A percentile compares a stretch with the other conserved stretches of the same genome.
Evolutionary conservation across 2,329 filamentous ascomycete genomes (phyloP).

Genomic region (Trichoderma hamatum): DNA sequence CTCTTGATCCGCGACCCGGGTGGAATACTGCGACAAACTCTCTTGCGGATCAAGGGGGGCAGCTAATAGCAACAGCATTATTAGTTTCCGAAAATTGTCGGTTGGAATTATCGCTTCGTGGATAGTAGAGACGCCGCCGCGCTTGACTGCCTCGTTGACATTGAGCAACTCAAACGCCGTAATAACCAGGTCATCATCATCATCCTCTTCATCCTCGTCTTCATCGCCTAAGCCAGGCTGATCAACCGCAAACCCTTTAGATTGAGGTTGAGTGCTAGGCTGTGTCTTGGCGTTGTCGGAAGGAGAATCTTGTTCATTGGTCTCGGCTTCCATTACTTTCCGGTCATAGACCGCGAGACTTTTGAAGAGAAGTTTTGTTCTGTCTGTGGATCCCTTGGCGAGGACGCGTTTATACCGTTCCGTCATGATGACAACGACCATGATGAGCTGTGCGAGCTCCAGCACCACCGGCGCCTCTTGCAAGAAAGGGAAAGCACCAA

Average conservation of each 20-base stretch:
- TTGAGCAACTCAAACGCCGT: conserved; percentile 71
- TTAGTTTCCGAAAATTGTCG: conserved; percentile 70
- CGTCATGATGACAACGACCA: conserved; percentile 73
- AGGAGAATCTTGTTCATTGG: background rate
- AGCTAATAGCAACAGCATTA: conserved; percentile 70
- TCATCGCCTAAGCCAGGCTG: conserved; percentile 49
- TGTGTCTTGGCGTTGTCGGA: conserved; percentile 5
- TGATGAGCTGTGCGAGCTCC: conserved; percentile 70
- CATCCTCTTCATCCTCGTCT: conserved; percentile 52
- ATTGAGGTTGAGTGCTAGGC: conserved; percentile 32
- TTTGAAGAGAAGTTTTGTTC: conserved; percentile 68
- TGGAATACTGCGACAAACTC: conserved; percentile 62
- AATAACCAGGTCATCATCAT: conserved; percentile 67
- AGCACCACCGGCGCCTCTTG: conserved; percentile 70
- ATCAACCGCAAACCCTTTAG: conserved; percentile 51
- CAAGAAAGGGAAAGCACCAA: conserved; percentile 74
- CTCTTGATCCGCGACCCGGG: conserved; percentile 57
- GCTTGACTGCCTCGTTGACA: conserved; percentile 62
- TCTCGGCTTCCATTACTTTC: conserved; percentile 45
- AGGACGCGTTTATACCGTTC: conserved; percentile 68
- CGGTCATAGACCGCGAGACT: conserved; percentile 74
- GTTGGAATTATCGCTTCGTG: conserved; percentile 71
- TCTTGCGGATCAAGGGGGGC: conserved; percentile 68
- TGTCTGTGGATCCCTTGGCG: conserved; percentile 58
- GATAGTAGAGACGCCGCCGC: conserved; percentile 53